Base-by-base conservation (phyloP, 352 stramenopile species). In the Halophytophthora batemanensis region DNA sequence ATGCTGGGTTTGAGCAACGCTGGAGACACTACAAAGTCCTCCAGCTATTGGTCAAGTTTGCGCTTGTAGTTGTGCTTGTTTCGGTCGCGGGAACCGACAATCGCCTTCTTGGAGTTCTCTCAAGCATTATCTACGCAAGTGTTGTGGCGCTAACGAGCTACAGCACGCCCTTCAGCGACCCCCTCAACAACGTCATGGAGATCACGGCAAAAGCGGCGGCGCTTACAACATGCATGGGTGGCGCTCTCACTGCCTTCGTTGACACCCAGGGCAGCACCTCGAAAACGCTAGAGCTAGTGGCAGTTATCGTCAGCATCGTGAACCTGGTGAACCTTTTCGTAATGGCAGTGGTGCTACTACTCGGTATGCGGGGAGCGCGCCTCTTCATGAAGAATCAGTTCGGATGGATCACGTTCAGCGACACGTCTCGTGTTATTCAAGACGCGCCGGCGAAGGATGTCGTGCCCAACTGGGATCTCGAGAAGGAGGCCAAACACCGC, bases 1-100 rank as follows among this genome's bases (percentile, higher is more conserved):
- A 85, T 53, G 57, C 53, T 6, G 65, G 74, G 18, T 80, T 80
- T 35, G 71, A 85, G 47, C 61, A 60, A 38, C 52, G 56, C 6
- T 82, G 70, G 74, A 64, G 59, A n/a, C 64, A 71, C 53, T 85
- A 82, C 54, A 79, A 80, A 49, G 63, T 82, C 0, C 56, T 75
- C 1, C 60, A 77, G 44, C 50, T 84, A n/a, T 21, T 71, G 4
- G 64, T 76, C 15, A 85, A 82, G 44, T 50, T 78, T 14, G 53
- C 50, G n/a, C 54, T 82, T 21, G 64, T 63, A 6, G 21, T 77
- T 22, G 68, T 65, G 6, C 47, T 80, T 33, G 45, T 81, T 0
- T 18, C 64, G 10, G 47, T 69, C 4, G 34, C 50, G 22, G 43
- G 48, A 17, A 29, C n/a, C 7, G 51, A 62, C 38, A 52, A 37